phyloP scores from a whole-genome alignment of 352 stramenopile species.

The Achlya hypogyna region DNA sequence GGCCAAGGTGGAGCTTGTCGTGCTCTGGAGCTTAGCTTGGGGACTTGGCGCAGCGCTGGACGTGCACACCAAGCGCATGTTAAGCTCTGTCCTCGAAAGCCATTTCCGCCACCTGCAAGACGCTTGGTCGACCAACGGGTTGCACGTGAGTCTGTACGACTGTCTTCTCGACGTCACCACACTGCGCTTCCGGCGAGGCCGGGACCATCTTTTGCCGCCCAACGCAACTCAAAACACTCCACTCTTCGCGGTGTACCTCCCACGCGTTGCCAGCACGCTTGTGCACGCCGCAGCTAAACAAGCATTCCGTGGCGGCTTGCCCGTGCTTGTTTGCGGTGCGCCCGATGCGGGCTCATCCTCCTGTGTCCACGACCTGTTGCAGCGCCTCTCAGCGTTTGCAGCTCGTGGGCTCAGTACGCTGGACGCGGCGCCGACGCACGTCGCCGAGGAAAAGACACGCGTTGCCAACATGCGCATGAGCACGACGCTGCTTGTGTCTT shows the following conservation, averaged over 20 bases:
- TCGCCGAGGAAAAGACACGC: conserved; percentile 23
- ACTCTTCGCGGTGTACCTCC: conserved; percentile 32
- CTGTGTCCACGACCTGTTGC: conserved; percentile 9
- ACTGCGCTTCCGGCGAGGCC: background rate
- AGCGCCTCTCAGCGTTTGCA: conserved; percentile 1
- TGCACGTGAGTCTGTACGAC: conserved; percentile 17
- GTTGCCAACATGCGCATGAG: conserved; percentile 24
- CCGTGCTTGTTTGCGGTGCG: conserved; percentile 30
- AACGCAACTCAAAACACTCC: background rate
- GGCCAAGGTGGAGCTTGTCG: background rate
- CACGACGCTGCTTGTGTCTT: conserved; percentile 20
- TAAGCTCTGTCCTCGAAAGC: conserved; percentile 2
- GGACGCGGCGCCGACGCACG: background rate
- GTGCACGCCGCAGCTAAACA: conserved; percentile 35
- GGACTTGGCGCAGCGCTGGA: background rate
- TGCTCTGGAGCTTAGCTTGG: conserved; percentile 6
- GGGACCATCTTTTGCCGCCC: background rate
- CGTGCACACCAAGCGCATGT: conserved; percentile 1
- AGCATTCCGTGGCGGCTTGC: conserved; percentile 29
- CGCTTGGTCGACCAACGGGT: conserved; percentile 29
- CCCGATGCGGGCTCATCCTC: conserved; percentile 27
- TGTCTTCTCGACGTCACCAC: background rate
- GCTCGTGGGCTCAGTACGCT: background rate
- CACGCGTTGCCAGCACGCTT: conserved; percentile 33
- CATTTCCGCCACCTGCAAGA: conserved; percentile 10